phyloP scores from a whole-genome alignment of 345 rosid species.

The Hypericum perforatum region DNA sequence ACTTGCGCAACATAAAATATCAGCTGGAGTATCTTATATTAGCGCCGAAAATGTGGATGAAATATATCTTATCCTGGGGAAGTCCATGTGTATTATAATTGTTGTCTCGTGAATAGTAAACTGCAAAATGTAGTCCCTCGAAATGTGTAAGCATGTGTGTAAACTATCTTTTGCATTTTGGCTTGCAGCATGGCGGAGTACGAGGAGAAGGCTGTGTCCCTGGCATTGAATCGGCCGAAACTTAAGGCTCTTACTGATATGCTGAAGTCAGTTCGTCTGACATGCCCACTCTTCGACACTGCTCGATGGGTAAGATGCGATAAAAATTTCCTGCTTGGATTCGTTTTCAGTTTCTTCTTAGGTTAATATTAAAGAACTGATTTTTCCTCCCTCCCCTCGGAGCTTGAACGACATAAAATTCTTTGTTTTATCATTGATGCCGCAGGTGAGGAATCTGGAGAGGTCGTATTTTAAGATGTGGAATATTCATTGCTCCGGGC shows the following conservation, averaged over 20 bases:
- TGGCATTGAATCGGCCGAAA: slow-evolving; percentile 62
- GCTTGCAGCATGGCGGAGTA: slow-evolving; percentile 71
- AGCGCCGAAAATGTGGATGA: background rate
- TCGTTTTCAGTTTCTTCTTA: too few species aligned
- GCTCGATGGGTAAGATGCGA: slow-evolving; percentile 69
- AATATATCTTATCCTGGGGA: background rate
- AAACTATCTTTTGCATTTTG: background rate
- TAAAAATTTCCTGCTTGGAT: background rate
- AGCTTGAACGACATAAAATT: too few species aligned
- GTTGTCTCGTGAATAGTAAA: too few species aligned
- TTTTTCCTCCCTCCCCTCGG: too few species aligned
- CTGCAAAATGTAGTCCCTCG: too few species aligned
- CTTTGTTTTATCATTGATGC: too few species aligned
- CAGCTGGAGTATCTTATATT: background rate
- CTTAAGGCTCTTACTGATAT: slow-evolving; percentile 60
- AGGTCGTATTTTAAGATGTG: slow-evolving; percentile 91
- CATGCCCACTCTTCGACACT: slow-evolving; percentile 90
- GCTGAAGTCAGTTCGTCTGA: slow-evolving; percentile 58
- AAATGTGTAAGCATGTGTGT: too few species aligned
- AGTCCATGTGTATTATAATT: too few species aligned
- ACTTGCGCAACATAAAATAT: too few species aligned
- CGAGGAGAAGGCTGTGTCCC: slow-evolving; percentile 78
- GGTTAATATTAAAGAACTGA: too few species aligned
- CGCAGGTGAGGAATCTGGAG: slow-evolving; percentile 88
- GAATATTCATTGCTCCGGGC: slow-evolving; percentile 68